A percentile compares a stretch with the other conserved stretches of the same genome.
phyloP scores from a whole-genome alignment of 2,329 filamentous ascomycete species.

The Aureobasidium sp. region DNA sequence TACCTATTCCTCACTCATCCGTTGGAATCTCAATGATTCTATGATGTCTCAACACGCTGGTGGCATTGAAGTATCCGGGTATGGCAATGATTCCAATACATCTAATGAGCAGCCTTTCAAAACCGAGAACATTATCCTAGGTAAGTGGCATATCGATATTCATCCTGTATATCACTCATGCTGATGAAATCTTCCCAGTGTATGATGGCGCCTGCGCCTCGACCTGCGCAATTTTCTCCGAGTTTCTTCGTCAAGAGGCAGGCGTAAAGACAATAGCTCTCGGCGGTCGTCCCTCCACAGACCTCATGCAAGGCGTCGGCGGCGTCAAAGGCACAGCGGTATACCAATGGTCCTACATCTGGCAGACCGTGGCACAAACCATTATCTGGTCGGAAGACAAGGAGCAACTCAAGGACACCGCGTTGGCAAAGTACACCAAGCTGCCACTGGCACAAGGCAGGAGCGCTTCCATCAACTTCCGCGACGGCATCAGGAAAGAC shows the following conservation, averaged over 20 bases:
- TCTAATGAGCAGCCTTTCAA: conserved; percentile 43
- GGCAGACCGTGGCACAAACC: too few species aligned
- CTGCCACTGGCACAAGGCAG: conserved; percentile 20
- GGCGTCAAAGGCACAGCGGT: conserved; percentile 37
- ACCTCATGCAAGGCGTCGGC: conserved; percentile 37
- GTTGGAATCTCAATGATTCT: conserved; percentile 43
- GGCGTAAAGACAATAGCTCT: conserved; percentile 35
- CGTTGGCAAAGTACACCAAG: conserved; percentile 22
- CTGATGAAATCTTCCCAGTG: conserved; percentile 15
- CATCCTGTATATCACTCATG: too few species aligned
- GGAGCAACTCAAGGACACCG: conserved; percentile 20
- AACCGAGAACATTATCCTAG: conserved; percentile 49
- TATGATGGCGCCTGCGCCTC: conserved; percentile 39
- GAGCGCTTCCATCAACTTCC: conserved; percentile 20
- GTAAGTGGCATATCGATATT: too few species aligned
- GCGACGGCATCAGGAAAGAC: conserved; percentile 26
- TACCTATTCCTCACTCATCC: conserved; percentile 49
- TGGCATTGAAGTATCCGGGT: conserved; percentile 39
- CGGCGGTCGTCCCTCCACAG: conserved; percentile 33
- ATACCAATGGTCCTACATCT: conserved; percentile 19
- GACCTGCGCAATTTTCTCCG: conserved; percentile 39
- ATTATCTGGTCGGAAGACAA: not conserved
- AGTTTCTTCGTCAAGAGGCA: conserved; percentile 38
- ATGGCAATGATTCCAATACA: conserved; percentile 39
- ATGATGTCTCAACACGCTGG: conserved; percentile 27